Percentiles rank a stretch among this genome's conserved stretches.
phyloP scores from a whole-genome alignment of 148 eudicot species.

The Rheum nobile region DNA sequence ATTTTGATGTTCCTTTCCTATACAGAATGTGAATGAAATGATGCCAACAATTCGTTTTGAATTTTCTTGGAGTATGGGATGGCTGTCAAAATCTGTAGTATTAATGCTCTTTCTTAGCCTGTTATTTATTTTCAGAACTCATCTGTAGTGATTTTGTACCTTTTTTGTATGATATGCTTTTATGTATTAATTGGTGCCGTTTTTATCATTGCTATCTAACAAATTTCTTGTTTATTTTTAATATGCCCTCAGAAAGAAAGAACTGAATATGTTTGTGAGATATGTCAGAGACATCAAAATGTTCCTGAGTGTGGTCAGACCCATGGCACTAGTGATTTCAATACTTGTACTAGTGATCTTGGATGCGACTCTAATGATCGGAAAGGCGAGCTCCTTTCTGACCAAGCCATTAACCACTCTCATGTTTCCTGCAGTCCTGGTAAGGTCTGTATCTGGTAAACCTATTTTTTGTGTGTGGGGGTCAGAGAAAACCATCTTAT shows the following conservation, averaged over 20 bases:
- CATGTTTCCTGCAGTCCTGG: conserved; percentile 23
- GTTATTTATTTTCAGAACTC: neutral
- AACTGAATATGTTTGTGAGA: conserved; percentile 56
- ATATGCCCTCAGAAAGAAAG: conserved; percentile 32
- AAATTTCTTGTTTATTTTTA: conserved; percentile 3
- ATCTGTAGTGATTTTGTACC: neutral
- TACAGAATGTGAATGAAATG: neutral
- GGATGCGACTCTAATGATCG: conserved; percentile 18
- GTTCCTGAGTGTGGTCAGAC: conserved; percentile 18
- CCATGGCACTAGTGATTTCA: conserved; percentile 9
- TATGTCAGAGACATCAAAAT: conserved; percentile 67
- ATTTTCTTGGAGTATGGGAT: neutral
- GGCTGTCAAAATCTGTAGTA: neutral
- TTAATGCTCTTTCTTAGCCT: neutral
- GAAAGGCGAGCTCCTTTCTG: conserved; percentile 7
- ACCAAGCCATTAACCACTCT: neutral
- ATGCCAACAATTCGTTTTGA: neutral
- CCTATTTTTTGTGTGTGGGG: neutral
- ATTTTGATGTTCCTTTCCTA: neutral
- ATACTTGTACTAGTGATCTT: neutral
- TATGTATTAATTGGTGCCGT: neutral
- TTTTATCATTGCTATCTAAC: neutral
- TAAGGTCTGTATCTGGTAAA: conserved; percentile 22
- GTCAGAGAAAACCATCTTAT: neutral
- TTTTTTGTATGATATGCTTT: neutral